Evolutionary conservation across 1,284 basidiomycete genomes (phyloP), one percentile per base, ranked within the genome.

Genomic region (Hemileia vastatrix): DNA sequence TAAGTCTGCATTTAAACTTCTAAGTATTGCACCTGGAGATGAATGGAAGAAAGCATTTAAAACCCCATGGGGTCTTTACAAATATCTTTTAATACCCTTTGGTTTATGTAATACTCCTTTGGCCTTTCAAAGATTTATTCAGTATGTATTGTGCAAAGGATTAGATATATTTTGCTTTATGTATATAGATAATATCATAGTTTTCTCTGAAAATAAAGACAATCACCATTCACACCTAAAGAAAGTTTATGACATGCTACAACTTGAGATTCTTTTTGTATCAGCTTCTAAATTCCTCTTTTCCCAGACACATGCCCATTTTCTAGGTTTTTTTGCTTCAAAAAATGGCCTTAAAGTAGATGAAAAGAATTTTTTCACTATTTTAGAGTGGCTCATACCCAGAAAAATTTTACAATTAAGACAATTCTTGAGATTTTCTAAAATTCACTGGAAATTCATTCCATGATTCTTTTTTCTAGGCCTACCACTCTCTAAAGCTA

Each of bases 191-290:
- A 55, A 78, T 65, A 71, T 77, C 54, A 67, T 77, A 19, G 70
- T 79, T 6, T 76, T 72, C 45, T 80, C 80, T 2, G 72, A 77
- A 0, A 78, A 76, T 8, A 75, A 74, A 27, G 78, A 81, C 6
- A 9, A 57, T 8, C 55, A 57, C 53, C 6, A 65, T 47, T 15
- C 6, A 27, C 47, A 59, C 43, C n/a, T 59, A 15, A 9, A 24
- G 5, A 36, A 44, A 11, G 9, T 59, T 44, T 52, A 44, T 11
- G 1, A 2, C 3, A 55, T 44, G 19, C 23, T 55, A 15, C 2
- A 19, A 19, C 2, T 44, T 6, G 24, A 59, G 19, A 21, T 21
- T 3, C 27, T 59, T 15, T 15, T 18, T 18, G 49, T 31, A 6
- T 59, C 56, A 36, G 21, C 45, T 21, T 3, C 2, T 6, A 58